phyloP scores from a whole-genome alignment of 2,329 filamentous ascomycete genomes.

The Ceratocystis destructans region DNA sequence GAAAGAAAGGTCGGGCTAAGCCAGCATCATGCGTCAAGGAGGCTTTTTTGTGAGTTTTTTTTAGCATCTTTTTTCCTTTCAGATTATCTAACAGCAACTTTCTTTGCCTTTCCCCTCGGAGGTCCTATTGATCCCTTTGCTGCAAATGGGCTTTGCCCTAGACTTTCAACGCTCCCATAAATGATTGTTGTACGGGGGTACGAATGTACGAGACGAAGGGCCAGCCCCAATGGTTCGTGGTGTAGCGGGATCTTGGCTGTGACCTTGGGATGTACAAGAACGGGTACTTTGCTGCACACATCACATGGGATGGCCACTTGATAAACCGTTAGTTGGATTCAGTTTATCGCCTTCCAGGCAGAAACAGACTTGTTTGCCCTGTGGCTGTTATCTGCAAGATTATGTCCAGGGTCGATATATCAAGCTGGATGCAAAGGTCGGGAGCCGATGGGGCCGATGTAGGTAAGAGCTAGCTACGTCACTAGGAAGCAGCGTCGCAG shows the following conservation, averaged over 20 bases:
- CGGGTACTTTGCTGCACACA: not conserved
- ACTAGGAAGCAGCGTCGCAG: not conserved
- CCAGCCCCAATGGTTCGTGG: not conserved
- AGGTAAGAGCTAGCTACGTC: not conserved
- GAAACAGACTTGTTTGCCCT: no score
- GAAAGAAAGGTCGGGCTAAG: no score
- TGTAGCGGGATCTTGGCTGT: not conserved
- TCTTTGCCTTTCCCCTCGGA: not conserved
- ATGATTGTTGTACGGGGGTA: not conserved
- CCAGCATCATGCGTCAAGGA: no score
- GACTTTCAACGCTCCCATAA: not conserved
- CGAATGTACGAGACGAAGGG: not conserved
- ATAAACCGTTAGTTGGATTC: not conserved
- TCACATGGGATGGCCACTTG: not conserved
- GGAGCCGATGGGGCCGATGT: not conserved
- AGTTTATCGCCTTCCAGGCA: no score
- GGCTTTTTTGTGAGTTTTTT: not conserved
- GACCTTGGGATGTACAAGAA: not conserved
- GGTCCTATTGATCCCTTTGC: slow-evolving; percentile 2
- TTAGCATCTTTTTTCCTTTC: not conserved
- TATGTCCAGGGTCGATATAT: not conserved
- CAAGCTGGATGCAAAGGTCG: not conserved
- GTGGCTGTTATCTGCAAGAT: no score
- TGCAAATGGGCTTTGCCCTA: not conserved
- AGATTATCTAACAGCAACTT: no score